Evolutionary conservation across 495 filamentous ascomycete genomes (phyloP).

Genomic region (Aspergillus funiculosus): DNA sequence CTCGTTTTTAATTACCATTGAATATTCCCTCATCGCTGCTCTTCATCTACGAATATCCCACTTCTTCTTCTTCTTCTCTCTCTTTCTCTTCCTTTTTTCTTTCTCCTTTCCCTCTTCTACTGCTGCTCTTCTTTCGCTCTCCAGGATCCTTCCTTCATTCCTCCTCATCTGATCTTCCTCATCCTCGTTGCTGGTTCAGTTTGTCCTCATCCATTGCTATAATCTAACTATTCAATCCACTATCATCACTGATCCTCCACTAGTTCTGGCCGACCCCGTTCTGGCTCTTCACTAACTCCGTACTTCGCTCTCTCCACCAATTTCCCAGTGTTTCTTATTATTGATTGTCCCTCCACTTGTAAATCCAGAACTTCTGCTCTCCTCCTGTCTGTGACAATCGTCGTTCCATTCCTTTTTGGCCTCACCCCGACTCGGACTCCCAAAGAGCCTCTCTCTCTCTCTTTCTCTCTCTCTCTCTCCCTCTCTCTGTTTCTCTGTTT

Average conservation of each 20-base stretch:
- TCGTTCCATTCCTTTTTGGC: conserved; percentile 12
- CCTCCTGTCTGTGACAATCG: conserved; percentile 11
- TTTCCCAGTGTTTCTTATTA: conserved; percentile 11
- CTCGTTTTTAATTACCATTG: background rate
- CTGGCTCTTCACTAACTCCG: conserved; percentile 2
- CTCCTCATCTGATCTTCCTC: background rate
- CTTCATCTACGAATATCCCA: conserved; percentile 12
- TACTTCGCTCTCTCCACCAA: conserved; percentile 11
- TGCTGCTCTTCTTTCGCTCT: background rate
- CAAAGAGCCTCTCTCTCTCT: background rate
- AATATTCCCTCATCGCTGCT: conserved; percentile 11
- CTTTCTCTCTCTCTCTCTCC: conserved; percentile 8
- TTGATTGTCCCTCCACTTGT: background rate
- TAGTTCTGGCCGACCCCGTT: conserved; percentile 9
- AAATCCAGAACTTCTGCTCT: conserved; percentile 14
- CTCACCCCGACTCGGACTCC: background rate
- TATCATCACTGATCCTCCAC: conserved; percentile 3
- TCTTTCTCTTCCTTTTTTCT: conserved; percentile 5
- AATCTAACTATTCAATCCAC: background rate
- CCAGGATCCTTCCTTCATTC: conserved; percentile 5
- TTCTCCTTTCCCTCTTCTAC: background rate
- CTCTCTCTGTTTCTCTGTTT: conserved; percentile 1
- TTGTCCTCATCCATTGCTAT: background rate
- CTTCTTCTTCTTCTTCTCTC: conserved; percentile 5
- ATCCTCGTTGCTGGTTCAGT: background rate